These are phyloP conservation scores for Colletotrichum eremochloae DNA, from an alignment of 2,329 filamentous ascomycete species.

Conservation along the genomic window DNA sequence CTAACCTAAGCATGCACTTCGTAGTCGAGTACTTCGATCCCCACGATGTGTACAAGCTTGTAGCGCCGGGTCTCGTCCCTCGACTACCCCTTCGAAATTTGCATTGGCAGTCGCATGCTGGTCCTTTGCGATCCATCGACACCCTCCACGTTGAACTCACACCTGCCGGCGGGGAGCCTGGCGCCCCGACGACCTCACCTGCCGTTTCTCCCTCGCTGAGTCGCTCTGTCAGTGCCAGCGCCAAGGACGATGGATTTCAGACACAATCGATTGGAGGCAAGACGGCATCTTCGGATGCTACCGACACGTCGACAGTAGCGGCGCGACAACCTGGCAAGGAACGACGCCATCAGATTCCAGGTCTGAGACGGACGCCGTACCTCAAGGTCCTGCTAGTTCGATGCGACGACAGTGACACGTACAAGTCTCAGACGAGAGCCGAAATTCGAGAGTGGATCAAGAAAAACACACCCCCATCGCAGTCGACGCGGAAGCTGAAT, in stretches of 20 bases:
- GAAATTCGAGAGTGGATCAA: slow-evolving; percentile 94
- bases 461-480: slow-evolving; percentile 72
- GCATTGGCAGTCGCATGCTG: slow-evolving; percentile 95
- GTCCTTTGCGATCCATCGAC: slow-evolving; percentile 92
- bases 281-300: slow-evolving; percentile 53
- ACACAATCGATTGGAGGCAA: slow-evolving; percentile 64
- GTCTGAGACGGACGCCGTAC: slow-evolving; percentile 91
- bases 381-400: slow-evolving; percentile 89
- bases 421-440: slow-evolving; percentile 84
- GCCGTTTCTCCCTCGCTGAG: slow-evolving; percentile 47
- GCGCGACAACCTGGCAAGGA: slow-evolving; percentile 58
- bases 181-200: slow-evolving; percentile 51
- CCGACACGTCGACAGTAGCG: slow-evolving; percentile 47
- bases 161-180: slow-evolving; percentile 64
- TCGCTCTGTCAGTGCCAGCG: slow-evolving; percentile 51
- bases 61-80: slow-evolving; percentile 81
- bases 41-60: slow-evolving; percentile 85
- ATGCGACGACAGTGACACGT: slow-evolving; percentile 95
- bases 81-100: slow-evolving; percentile 90
- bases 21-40: slow-evolving; percentile 97
- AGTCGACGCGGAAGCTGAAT: slow-evolving; percentile 68
- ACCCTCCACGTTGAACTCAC: slow-evolving; percentile 91
- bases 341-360: slow-evolving; percentile 94
- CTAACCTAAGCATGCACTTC: slow-evolving; percentile 23
- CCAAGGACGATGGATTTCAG: slow-evolving; percentile 71